These are phyloP conservation scores for Phycomyces nitens DNA, from an alignment of 192 early-diverging fungal genomes.

Conservation along the genomic window DNA sequence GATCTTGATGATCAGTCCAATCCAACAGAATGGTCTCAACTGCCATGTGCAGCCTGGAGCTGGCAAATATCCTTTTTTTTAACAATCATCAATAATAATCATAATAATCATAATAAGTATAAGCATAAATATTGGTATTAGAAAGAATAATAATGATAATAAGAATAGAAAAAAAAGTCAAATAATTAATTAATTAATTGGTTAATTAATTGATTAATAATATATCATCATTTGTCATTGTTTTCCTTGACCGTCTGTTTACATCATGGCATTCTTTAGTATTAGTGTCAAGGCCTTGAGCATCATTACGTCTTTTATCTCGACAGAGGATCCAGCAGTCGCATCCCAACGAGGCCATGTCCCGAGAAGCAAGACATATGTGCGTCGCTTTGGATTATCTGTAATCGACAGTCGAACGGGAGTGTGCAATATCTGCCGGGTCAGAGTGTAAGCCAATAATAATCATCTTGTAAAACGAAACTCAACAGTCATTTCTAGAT, in stretches of 20 bases:
- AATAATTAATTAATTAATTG: too few species aligned
- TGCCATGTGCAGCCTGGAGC: constrained; percentile 7
- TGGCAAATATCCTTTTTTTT: constrained; percentile 31
- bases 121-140: too few species aligned
- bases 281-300: constrained; percentile 22
- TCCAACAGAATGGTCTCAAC: neutral
- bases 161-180: too few species aligned
- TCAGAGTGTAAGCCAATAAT: constrained; percentile 36
- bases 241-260: neutral
- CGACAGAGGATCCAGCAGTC: constrained; percentile 30
- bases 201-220: too few species aligned
- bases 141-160: too few species aligned
- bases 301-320: constrained; percentile 22
- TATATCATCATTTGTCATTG: constrained; percentile 10
- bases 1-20: neutral
- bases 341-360: constrained; percentile 10
- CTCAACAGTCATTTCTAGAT: too few species aligned
- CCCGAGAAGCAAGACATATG: constrained; percentile 29
- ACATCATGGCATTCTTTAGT: constrained; percentile 31
- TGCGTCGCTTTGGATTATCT: constrained; percentile 27
- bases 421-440: constrained; percentile 34
- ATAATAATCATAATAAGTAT: neutral
- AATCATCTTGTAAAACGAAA: neutral
- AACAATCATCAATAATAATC: neutral
- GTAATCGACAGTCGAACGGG: constrained; percentile 31